phyloP scores from a whole-genome alignment of 176 grass and related monocot species.

The Poa annua region DNA sequence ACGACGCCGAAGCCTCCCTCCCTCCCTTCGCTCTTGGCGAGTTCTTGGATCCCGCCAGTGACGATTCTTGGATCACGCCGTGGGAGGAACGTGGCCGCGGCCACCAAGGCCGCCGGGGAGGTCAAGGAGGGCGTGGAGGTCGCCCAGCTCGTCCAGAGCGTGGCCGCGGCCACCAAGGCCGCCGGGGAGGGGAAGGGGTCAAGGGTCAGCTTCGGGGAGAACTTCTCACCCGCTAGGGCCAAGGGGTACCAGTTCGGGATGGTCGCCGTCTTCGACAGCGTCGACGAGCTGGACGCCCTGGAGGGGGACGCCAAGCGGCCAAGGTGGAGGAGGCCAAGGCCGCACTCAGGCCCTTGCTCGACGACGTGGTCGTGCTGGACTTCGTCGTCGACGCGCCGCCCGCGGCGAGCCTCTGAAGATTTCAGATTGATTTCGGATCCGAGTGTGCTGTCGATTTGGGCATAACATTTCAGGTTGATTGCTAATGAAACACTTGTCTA shows the following conservation, averaged over 20 bases:
- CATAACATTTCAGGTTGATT: too few species aligned
- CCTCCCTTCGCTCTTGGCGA: too few species aligned
- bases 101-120: too few species aligned
- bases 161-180: constrained; percentile 43
- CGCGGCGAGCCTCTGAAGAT: constrained; percentile 61
- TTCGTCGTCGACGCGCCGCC: constrained; percentile 56
- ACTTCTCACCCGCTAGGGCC: constrained; percentile 85
- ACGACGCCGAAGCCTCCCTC: too few species aligned
- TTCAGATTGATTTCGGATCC: not conserved
- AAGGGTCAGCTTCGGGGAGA: constrained; percentile 80
- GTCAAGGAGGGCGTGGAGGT: constrained; percentile 55
- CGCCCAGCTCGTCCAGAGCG: constrained; percentile 45
- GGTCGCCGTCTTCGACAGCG: constrained; percentile 63
- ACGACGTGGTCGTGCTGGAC: constrained; percentile 73
- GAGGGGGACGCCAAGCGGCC: constrained; percentile 59
- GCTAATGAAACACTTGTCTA: too few species aligned
- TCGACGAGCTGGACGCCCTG: constrained; percentile 73
- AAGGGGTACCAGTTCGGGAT: constrained; percentile 84
- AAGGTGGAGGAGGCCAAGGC: constrained; percentile 72
- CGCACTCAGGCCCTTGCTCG: constrained; percentile 63
- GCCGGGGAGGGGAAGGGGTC: constrained; percentile 44
- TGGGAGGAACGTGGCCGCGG: too few species aligned
- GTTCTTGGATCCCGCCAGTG: too few species aligned
- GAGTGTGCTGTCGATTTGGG: not conserved
- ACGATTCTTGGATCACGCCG: too few species aligned